Evolutionary conservation across 1,284 basidiomycete species (phyloP).

Genomic region (Irpex sp.): DNA sequence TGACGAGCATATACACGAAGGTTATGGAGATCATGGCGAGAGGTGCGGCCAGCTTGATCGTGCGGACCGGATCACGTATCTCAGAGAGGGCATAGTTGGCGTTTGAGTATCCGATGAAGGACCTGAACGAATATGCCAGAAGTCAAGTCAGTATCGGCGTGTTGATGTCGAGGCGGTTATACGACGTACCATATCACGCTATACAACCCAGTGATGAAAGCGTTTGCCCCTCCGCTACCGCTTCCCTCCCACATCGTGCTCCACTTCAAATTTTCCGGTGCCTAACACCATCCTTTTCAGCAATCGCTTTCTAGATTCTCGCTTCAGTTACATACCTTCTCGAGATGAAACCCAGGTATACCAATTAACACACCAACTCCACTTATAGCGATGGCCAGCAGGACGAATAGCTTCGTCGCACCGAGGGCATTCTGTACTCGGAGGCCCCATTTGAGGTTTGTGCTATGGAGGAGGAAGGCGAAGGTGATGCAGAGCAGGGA

Average conservation of each 20-base stretch:
- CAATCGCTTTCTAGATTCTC: no score
- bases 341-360: conserved; percentile 41
- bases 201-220: conserved; percentile 60
- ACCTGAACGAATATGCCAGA: conserved; percentile 36
- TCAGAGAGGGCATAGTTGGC: conserved; percentile 73
- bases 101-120: conserved; percentile 65
- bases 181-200: conserved; percentile 38
- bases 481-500: conserved; percentile 53
- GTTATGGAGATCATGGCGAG: conserved; percentile 55
- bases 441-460: conserved; percentile 52
- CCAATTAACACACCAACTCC: conserved; percentile 56
- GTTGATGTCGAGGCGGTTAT: background rate
- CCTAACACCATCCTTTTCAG: conserved; percentile 10
- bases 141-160: background rate
- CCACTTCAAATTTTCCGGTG: conserved; percentile 51
- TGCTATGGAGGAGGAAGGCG: conserved; percentile 56
- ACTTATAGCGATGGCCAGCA: conserved; percentile 54
- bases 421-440: conserved; percentile 65
- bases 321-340: conserved; percentile 31
- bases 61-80: conserved; percentile 59
- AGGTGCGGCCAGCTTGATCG: conserved; percentile 64
- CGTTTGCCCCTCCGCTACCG: conserved; percentile 40
- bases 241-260: conserved; percentile 54
- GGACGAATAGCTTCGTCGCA: conserved; percentile 57
- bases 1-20: conserved; percentile 55